Conservation (phyloP, 768 basidiomycete species). For the Lentinula raphanica region DNA sequence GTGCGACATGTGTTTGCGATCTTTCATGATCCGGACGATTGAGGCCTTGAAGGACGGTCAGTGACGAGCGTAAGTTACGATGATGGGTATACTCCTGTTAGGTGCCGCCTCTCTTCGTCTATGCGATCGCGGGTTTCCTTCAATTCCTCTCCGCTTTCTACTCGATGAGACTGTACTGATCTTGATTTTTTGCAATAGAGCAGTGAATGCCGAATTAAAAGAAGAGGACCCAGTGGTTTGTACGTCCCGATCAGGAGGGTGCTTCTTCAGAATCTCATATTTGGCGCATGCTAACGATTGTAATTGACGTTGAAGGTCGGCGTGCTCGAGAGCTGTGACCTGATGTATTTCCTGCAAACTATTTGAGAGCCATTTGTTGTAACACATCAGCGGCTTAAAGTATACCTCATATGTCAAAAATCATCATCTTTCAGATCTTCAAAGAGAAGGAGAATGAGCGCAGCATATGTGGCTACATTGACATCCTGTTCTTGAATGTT, state of each 20-base stretch:
- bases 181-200: slow-evolving; percentile 85
- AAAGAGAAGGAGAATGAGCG: slow-evolving; percentile 86
- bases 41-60: slow-evolving; percentile 65
- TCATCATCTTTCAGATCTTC: slow-evolving; percentile 66
- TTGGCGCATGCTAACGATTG: slow-evolving; percentile 96
- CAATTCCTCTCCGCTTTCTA: slow-evolving; percentile 82
- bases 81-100: slow-evolving; percentile 77
- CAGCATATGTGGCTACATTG: slow-evolving; percentile 85
- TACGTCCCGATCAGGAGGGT: slow-evolving; percentile 84
- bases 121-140: slow-evolving; percentile 87
- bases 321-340: slow-evolving; percentile 67
- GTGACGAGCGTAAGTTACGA: neutral
- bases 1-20: slow-evolving; percentile 83
- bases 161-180: slow-evolving; percentile 85
- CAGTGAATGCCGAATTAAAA: slow-evolving; percentile 80
- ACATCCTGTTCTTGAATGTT: slow-evolving; percentile 79
- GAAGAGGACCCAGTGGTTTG: slow-evolving; percentile 73
- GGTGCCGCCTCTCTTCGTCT: slow-evolving; percentile 86
- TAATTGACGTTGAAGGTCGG: slow-evolving; percentile 81
- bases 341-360: slow-evolving; percentile 73
- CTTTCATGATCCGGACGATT: slow-evolving; percentile 97
- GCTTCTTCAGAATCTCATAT: slow-evolving; percentile 87
- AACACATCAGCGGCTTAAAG: too few species aligned
- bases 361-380: neutral
- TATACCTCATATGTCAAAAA: slow-evolving; percentile 72